Evolutionary conservation across 2,329 filamentous ascomycete genomes (phyloP).

Genomic region (Lomentospora prolificans): DNA sequence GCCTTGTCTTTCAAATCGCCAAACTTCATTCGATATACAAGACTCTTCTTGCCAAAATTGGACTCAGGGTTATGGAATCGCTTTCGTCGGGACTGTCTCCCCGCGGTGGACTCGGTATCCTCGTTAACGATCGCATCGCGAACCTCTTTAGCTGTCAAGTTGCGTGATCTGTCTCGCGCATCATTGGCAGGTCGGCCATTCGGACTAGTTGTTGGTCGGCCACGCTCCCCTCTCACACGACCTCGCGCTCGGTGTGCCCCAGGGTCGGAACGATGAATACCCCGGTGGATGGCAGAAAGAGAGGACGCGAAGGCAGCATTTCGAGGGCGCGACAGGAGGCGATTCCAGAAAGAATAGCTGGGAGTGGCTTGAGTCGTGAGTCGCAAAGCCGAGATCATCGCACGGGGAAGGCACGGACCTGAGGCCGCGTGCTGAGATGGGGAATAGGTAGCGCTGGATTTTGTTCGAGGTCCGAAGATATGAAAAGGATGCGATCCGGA

Average conservation of each 20-base stretch:
- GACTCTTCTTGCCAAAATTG: slow-evolving; percentile 43
- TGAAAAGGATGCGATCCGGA: no score
- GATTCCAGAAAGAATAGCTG: slow-evolving; percentile 12
- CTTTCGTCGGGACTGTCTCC: slow-evolving; percentile 34
- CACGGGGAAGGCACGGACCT: background rate
- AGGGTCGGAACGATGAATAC: slow-evolving; percentile 43
- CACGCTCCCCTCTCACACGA: slow-evolving; percentile 6
- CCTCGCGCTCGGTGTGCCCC: slow-evolving; percentile 11
- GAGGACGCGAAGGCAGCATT: slow-evolving; percentile 10
- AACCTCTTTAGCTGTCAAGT: slow-evolving; percentile 9
- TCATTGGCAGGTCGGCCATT: background rate
- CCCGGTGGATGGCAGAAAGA: slow-evolving; percentile 60
- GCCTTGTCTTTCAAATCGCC: slow-evolving; percentile 27
- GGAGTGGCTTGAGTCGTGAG: slow-evolving; percentile 10
- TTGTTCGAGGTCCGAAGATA: no score
- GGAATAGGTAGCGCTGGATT: background rate
- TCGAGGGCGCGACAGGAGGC: slow-evolving; percentile 8
- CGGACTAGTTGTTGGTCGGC: background rate
- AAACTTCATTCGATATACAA: slow-evolving; percentile 44
- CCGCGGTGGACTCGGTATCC: slow-evolving; percentile 5
- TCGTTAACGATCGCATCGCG: slow-evolving; percentile 22
- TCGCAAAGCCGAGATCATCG: slow-evolving; percentile 6
- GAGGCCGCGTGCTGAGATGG: background rate
- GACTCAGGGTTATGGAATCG: slow-evolving; percentile 41
- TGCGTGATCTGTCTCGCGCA: background rate